Evolutionary conservation across 1,284 basidiomycete genomes (phyloP).

Genomic region (Prillingera fragicola): DNA sequence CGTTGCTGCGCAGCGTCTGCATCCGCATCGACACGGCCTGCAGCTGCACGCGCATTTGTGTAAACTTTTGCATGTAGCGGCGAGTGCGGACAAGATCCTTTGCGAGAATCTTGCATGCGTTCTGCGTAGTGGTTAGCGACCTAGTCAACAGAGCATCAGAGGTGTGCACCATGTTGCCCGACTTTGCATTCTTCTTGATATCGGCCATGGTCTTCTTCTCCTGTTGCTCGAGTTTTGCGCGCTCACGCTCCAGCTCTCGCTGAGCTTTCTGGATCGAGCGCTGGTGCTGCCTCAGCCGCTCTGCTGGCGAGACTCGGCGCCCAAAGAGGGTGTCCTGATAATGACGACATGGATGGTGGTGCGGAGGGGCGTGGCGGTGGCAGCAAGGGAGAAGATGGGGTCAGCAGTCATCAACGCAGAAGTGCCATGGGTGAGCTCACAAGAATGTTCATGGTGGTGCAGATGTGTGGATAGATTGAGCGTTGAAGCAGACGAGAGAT

Average conservation of each 20-base stretch:
- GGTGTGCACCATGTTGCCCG: slow-evolving; percentile 95
- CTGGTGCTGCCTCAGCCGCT: slow-evolving; percentile 93
- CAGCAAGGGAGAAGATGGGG: not conserved
- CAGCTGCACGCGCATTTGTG: slow-evolving; percentile 96
- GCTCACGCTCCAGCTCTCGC: slow-evolving; percentile 92
- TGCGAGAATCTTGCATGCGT: slow-evolving; percentile 98
- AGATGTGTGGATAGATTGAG: not conserved
- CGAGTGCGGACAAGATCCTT: slow-evolving; percentile 96
- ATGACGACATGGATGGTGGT: no score
- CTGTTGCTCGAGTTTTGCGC: slow-evolving; percentile 86
- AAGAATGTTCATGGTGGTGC: slow-evolving; percentile 36
- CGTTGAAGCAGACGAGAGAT: not conserved
- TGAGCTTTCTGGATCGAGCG: slow-evolving; percentile 92
- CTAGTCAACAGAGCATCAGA: no score
- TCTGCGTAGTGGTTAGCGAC: slow-evolving; percentile 54
- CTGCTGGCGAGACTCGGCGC: slow-evolving; percentile 86
- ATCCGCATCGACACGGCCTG: slow-evolving; percentile 94
- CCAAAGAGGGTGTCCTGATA: slow-evolving; percentile 87
- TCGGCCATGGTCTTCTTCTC: slow-evolving; percentile 90
- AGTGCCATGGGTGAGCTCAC: slow-evolving; percentile 16
- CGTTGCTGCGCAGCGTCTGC: slow-evolving; percentile 92
- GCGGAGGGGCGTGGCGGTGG: no score
- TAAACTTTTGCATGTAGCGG: slow-evolving; percentile 95
- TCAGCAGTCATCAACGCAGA: not conserved
- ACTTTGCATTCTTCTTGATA: slow-evolving; percentile 94